phyloP scores from a whole-genome alignment of 345 rosid species.

The Kandelia obovata region DNA sequence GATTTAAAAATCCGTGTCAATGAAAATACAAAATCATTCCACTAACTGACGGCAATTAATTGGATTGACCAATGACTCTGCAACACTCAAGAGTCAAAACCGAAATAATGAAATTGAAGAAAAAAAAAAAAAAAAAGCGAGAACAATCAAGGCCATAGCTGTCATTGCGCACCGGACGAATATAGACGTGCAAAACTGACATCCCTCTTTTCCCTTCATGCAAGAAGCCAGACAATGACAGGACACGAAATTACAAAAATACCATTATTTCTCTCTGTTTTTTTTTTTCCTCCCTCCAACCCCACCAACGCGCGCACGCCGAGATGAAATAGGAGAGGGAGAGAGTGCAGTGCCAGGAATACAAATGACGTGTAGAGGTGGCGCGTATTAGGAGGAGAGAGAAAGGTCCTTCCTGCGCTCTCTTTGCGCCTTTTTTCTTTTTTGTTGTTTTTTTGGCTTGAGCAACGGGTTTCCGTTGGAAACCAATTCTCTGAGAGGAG shows the following conservation, averaged over 20 bases:
- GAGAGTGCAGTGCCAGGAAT: slow-evolving; percentile 8
- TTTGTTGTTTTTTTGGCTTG: slow-evolving; percentile 12
- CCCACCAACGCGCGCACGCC: slow-evolving; percentile 6
- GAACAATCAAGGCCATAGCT: too few species aligned
- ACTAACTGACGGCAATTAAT: too few species aligned
- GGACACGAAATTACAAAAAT: neutral
- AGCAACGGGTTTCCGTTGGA: slow-evolving; percentile 35
- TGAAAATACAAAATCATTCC: too few species aligned
- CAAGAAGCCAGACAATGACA: neutral
- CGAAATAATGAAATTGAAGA: too few species aligned
- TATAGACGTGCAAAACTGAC: neutral
- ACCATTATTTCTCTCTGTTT: neutral
- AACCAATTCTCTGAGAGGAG: neutral
- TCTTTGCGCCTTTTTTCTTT: slow-evolving; percentile 16
- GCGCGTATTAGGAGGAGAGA: slow-evolving; percentile 10
- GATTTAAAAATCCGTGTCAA: too few species aligned
- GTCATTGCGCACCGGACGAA: too few species aligned
- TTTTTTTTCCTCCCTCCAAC: too few species aligned
- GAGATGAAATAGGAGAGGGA: neutral
- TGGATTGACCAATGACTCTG: too few species aligned
- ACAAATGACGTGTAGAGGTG: slow-evolving; percentile 50
- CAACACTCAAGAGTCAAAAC: too few species aligned
- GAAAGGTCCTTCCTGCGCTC: slow-evolving; percentile 12
- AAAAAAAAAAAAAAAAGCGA: too few species aligned
- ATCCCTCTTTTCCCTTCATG: neutral